Conservation (phyloP, 495 filamentous ascomycete species). For the Bombardia bombarda region DNA sequence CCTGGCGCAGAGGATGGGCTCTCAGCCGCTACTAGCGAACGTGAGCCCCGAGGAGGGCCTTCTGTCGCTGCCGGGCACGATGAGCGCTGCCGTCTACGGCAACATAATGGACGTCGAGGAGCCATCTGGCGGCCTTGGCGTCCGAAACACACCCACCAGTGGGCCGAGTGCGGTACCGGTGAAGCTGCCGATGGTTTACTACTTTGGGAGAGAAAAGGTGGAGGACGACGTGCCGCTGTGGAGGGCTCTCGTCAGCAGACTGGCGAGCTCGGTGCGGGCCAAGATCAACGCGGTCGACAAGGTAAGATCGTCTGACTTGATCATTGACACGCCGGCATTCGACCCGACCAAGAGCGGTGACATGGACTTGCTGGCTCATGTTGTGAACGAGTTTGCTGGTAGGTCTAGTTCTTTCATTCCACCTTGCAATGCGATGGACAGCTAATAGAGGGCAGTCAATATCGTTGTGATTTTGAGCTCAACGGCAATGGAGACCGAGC, state of each 20-base stretch:
- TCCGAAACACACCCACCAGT: conserved; percentile 77
- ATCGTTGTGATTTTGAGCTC: conserved; percentile 79
- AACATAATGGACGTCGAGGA: conserved; percentile 70
- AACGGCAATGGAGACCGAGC: conserved; percentile 68
- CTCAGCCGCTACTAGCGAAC: conserved; percentile 78
- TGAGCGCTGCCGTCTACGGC: conserved; percentile 76
- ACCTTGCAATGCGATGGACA: not conserved
- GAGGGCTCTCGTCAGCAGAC: conserved; percentile 62
- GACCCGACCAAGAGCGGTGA: conserved; percentile 50
- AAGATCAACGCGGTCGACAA: conserved; percentile 71
- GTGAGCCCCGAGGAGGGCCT: conserved; percentile 80
- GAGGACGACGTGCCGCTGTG: conserved; percentile 68
- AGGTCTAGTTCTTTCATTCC: conserved; percentile 14
- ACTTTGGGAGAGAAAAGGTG: conserved; percentile 67
- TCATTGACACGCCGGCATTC: conserved; percentile 78
- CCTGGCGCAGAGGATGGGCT: conserved; percentile 69
- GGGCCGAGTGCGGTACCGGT: conserved; percentile 82
- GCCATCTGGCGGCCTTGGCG: conserved; percentile 74
- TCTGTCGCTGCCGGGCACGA: conserved; percentile 73
- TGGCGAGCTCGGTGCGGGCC: conserved; percentile 71
- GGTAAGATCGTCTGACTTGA: conserved; percentile 62
- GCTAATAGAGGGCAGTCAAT: conserved; percentile 44
- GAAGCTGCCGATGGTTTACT: conserved; percentile 89
- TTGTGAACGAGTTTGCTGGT: conserved; percentile 81
- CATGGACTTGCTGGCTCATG: conserved; percentile 66